Evolutionary conservation across 345 rosid genomes (phyloP), one percentile per base, ranked within the genome.

Genomic region (Eucalyptus rudis): DNA sequence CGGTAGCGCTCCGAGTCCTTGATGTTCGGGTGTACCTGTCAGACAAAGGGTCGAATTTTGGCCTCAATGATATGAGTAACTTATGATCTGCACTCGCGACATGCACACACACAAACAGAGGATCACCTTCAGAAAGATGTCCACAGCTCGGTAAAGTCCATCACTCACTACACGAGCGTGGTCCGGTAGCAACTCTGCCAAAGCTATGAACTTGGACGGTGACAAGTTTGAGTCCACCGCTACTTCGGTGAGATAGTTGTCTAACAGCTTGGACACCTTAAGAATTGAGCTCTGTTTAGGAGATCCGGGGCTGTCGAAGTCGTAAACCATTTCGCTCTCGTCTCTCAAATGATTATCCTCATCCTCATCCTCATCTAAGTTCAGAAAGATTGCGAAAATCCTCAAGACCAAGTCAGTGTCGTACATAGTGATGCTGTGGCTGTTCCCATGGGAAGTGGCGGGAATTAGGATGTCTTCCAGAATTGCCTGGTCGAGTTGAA

Each of bases 401-500:
- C 99, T 94, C 91, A 95, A 90, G 90, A 96, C 95, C 3, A 98
- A 94, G 84, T 98, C 99, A 8, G 96, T 94, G 88, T 98, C 99
- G 59, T 98, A 96, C 94, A 95, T 90, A 0, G 95, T 50, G 80
- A 45, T 91, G 91, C 90, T 85, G 81, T 95, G 95, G 91, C 86
- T 93, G 89, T 90, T 92, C 87, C 95, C 96, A 24, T 90, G 92
- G 44, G 95, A 91, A 88, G 92, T 94, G 71, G 93, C 90, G 4
- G 99, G 99, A 52, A 98, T 94, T 68, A 98, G 94, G 89, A 98
- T 93, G 90, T 98, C 99, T 91, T 97, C 99, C n/a, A 96, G 98
- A 90, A 98, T 98, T 27, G 99, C 99, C 90, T 98, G 99, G 89
- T 98, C 99, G 44, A 98, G 93, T 80, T 98, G 99, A 76, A 97